phyloP scores from a whole-genome alignment of 2,329 filamentous ascomycete genomes.

The Chaetomium globosum region DNA sequence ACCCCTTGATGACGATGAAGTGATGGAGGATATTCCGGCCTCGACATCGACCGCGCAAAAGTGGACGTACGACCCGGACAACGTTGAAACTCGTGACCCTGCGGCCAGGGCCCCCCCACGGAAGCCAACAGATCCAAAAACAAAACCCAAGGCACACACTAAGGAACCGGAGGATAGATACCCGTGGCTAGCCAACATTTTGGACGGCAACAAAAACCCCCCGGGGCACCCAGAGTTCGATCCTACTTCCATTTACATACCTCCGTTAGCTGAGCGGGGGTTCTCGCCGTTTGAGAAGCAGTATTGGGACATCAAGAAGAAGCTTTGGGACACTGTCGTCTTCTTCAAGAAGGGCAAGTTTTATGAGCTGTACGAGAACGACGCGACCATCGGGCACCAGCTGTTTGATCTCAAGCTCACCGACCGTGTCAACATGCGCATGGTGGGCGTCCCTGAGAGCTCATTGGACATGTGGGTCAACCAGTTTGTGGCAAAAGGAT shows the following conservation, averaged over 20 bases:
- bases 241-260: slow-evolving; percentile 86
- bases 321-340: slow-evolving; percentile 94
- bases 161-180: slow-evolving; percentile 86
- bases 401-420: slow-evolving; percentile 97
- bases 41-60: slow-evolving; percentile 75
- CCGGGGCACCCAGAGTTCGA: slow-evolving; percentile 86
- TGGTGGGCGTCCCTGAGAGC: slow-evolving; percentile 96
- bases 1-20: slow-evolving; percentile 53
- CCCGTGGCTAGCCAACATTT: slow-evolving; percentile 82
- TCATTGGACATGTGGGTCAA: slow-evolving; percentile 97
- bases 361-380: slow-evolving; percentile 97
- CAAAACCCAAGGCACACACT: slow-evolving; percentile 71
- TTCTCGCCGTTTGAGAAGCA: slow-evolving; percentile 97
- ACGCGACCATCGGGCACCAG: slow-evolving; percentile 94
- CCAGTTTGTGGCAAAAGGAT: slow-evolving; percentile 97
- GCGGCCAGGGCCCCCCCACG: slow-evolving; percentile 31
- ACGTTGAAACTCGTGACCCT: slow-evolving; percentile 43
- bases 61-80: slow-evolving; percentile 69
- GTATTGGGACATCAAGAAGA: slow-evolving; percentile 99
- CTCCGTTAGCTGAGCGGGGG: slow-evolving; percentile 73
- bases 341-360: slow-evolving; percentile 99
- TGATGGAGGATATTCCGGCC: slow-evolving; percentile 56
- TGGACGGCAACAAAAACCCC: slow-evolving; percentile 80
- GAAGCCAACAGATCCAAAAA: slow-evolving; percentile 41
- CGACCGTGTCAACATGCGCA: slow-evolving; percentile 98